phyloP scores from a whole-genome alignment of 192 early-diverging fungal genomes.

The Ambispora gerdemannii region DNA sequence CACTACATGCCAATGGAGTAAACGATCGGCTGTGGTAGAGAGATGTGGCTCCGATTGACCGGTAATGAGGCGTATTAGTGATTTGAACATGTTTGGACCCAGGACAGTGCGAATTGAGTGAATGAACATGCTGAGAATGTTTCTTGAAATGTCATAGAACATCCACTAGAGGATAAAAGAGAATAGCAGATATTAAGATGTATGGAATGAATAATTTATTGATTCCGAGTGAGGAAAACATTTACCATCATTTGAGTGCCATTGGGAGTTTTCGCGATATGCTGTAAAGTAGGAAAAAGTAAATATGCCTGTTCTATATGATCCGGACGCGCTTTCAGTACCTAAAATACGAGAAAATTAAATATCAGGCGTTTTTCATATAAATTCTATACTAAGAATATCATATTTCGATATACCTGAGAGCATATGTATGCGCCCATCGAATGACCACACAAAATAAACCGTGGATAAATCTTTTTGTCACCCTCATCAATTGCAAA shows the following conservation, averaged over 20 bases:
- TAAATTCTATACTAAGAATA: no score
- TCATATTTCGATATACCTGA: constrained; percentile 38
- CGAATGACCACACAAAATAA: constrained; percentile 64
- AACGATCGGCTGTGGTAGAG: constrained; percentile 57
- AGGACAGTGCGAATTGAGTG: constrained; percentile 22
- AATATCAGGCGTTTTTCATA: constrained; percentile 39
- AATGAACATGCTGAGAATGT: constrained; percentile 31
- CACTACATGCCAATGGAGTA: constrained; percentile 62
- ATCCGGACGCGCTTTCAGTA: constrained; percentile 60
- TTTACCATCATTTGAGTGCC: constrained; percentile 59
- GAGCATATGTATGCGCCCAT: constrained; percentile 62
- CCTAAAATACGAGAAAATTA: constrained; percentile 35
- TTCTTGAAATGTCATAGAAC: constrained; percentile 33
- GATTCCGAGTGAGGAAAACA: background rate
- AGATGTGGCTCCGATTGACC: constrained; percentile 46
- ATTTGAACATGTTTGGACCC: constrained; percentile 39
- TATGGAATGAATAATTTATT: constrained; percentile 1
- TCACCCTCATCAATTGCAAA: constrained; percentile 39
- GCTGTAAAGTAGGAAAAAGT: constrained; percentile 78
- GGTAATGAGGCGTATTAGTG: constrained; percentile 36
- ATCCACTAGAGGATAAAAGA: constrained; percentile 30
- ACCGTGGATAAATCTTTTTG: constrained; percentile 28
- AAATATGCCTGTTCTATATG: constrained; percentile 62
- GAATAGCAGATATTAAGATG: constrained; percentile 23
- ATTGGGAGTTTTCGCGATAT: constrained; percentile 74